Conservation (phyloP, 1,284 basidiomycete genomes). For the Trametes versicolor region DNA sequence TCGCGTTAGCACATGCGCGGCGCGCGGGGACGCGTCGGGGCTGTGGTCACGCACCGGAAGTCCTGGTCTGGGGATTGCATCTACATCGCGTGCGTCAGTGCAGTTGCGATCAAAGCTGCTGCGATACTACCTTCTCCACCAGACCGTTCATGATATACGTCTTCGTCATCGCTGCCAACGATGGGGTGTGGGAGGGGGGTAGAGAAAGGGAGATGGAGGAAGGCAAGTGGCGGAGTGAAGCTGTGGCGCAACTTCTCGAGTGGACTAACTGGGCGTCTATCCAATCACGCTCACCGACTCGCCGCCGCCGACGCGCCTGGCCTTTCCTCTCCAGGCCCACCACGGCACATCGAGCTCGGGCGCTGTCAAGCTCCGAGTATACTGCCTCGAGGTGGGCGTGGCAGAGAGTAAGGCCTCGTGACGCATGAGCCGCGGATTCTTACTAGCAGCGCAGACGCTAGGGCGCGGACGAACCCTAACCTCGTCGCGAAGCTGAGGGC, state of each 20-base stretch:
- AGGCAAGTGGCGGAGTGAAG: conserved; percentile 29
- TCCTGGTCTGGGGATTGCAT: conserved; percentile 88
- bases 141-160: conserved; percentile 83
- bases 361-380: conserved; percentile 9
- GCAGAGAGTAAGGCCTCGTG: background rate
- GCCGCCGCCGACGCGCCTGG: conserved; percentile 7
- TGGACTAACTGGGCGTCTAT: conserved; percentile 24
- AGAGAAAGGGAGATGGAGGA: conserved; percentile 18
- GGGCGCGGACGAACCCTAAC: too few species aligned
- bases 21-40: conserved; percentile 27
- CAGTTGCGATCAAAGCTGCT: background rate
- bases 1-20: conserved; percentile 32
- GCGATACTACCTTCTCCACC: conserved; percentile 72
- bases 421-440: background rate
- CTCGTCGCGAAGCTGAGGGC: too few species aligned
- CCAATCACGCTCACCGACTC: conserved; percentile 11
- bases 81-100: conserved; percentile 51
- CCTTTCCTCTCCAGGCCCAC: conserved; percentile 20
- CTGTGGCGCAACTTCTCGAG: conserved; percentile 31
- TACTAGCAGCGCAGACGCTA: too few species aligned
- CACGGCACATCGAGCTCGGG: conserved; percentile 20
- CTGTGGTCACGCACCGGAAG: conserved; percentile 64
- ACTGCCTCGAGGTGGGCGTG: background rate
- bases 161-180: conserved; percentile 72
- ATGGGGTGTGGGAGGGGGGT: conserved; percentile 9